Evolutionary conservation across 495 filamentous ascomycete genomes (phyloP), one percentile per base, ranked within the genome.

Genomic region (Cercophora samala): DNA sequence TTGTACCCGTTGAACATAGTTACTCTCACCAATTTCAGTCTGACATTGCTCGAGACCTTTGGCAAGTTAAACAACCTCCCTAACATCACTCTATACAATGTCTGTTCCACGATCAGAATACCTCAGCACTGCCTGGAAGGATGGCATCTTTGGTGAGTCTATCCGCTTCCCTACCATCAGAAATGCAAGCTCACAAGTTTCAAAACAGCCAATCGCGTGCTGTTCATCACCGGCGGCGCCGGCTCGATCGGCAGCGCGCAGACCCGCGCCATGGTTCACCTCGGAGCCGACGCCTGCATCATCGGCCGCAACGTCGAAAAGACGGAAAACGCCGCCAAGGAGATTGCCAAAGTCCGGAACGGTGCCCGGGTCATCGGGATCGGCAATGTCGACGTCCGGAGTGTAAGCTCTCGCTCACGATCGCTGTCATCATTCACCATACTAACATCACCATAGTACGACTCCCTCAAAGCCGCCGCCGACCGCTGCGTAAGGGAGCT

Each of bases 181-280:
- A 18, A 24, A 21, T 18, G 17, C 58, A 60, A 60, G 56, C 23
- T 25, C 6, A 60, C 23, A 60, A 60, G 11, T 26, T 15, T 26
- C 3, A 5, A 63, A n/a, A 6, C 73, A 93, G 91, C 86, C 65
- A 89, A 91, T 74, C 95, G 95, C 75, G 93, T 98, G 21, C 85
- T 97, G 69, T 94, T 98, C 82, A 96, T 96, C 73, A 99, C 95
- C 26, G 95, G 95, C 53, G 95, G 95, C 62, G 92, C 92, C 1
- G 95, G 95, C 51, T 90, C 92, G 17, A 99, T 99, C 70, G 96
- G 95, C 78, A 93, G 90, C 70, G 92, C 90, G 9, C 95, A 97
- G 78, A 95, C 97, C 52, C 87, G 91, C 63, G 95, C 93, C 18
- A 77, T 99, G 52, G 91, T 99, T 18, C 84, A 93, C 63, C 90